Evolutionary conservation across 1,139 yeast genomes (phyloP), one percentile per base, ranked within the genome.

Genomic region (Pichia sp.): DNA sequence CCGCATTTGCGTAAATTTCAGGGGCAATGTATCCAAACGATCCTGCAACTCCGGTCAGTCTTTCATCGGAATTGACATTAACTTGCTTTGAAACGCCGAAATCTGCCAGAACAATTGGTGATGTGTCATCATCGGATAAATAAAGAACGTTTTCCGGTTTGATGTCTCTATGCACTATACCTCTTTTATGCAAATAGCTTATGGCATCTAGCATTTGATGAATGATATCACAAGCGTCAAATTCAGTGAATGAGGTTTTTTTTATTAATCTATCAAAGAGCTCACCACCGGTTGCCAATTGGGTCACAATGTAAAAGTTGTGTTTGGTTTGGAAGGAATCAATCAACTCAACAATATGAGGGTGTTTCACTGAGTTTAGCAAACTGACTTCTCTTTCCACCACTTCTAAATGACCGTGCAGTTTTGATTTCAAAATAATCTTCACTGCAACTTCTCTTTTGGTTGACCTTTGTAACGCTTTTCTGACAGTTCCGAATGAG

Each of bases 281-380:
- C 65, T 90, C 97, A 51, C 90, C 85, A 1, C 95, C 95, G 0
- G 57, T 72, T 59, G 36, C 96, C 90, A 64, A 84, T 88, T 37
- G 86, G 75, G 95, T 85, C 55, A 87, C 96, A 48, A 90, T 76
- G 59, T 90, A 90, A 56, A 85, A 90, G 59, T 82, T 86, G 44
- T 82, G 80, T 47, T 77, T 81, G 58, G 90, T 96, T 62, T 90
- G 97, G 56, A 90, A 90, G 58, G 85, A 90, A 62, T 90, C 97
- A 40, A 87, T 67, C 48, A 90, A 72, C 52, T 82, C 71, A 68
- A 88, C 78, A 45, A 88, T 85, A 60, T 87, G 87, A 8, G 85
- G 86, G 60, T 92, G 96, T 44, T 63, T 55, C 43, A 76, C 64
- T 42, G 68, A 67, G 53, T 65, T 71, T 46, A 76, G 62, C 29